Percentiles rank a stretch among this genome's conserved stretches.
Conservation (phyloP, 129 eudicot species). For the Centaurea solstitialis region DNA sequence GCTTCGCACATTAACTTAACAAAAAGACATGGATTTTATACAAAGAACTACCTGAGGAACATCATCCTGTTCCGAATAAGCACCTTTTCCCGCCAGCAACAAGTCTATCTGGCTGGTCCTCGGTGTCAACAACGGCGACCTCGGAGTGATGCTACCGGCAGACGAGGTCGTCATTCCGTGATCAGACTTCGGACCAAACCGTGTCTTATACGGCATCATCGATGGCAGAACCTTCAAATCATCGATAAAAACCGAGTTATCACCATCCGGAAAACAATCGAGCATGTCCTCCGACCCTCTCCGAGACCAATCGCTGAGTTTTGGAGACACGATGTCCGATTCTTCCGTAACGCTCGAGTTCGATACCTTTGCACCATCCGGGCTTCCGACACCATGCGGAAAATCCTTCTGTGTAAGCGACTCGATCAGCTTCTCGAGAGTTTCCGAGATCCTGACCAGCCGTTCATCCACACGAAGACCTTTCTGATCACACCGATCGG, state of each 20-base stretch:
- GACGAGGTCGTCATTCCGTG: constrained; percentile 97
- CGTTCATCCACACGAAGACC: constrained; percentile 92
- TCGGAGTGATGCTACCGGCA: constrained; percentile 97
- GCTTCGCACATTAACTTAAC: too few relatives aligned
- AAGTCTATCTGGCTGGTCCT: constrained; percentile 70
- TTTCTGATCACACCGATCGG: constrained; percentile 93
- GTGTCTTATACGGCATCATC: constrained; percentile 82
- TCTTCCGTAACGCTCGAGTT: constrained; percentile 91
- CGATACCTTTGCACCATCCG: constrained; percentile 80
- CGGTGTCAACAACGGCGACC: constrained; percentile 91
- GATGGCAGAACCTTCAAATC: constrained; percentile 73
- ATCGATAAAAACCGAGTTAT: constrained; percentile 61
- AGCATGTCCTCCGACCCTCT: constrained; percentile 99
- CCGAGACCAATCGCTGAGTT: constrained; percentile 93
- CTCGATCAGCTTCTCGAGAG: constrained; percentile 88
- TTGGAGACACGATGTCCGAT: constrained; percentile 76
- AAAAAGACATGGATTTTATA: not conserved
- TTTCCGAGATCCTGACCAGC: constrained; percentile 70
- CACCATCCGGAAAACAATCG: constrained; percentile 81
- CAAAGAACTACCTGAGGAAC: constrained; percentile 70
- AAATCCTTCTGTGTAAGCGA: constrained; percentile 70
- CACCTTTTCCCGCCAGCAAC: constrained; percentile 82
- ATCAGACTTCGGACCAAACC: constrained; percentile 96
- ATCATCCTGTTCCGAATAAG: constrained; percentile 83
- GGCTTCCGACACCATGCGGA: constrained; percentile 64